A percentile compares a stretch with the other conserved stretches of the same genome.
phyloP scores from a whole-genome alignment of 257 asterid genomes.

The Catharanthus roseus region DNA sequence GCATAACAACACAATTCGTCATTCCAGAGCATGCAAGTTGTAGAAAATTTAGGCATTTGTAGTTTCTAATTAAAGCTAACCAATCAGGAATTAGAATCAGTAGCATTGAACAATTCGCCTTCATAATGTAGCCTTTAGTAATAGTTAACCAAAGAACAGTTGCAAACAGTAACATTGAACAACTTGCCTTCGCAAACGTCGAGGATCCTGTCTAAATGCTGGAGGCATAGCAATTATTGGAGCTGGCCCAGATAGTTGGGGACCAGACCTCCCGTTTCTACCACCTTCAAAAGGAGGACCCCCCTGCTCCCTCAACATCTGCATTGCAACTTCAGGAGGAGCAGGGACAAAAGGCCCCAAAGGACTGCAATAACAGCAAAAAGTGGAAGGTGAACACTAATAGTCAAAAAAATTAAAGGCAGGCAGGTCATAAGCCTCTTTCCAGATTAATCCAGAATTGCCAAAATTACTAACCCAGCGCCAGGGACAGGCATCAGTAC shows the following conservation, averaged over 20 bases:
- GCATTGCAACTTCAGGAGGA: conserved; percentile 99
- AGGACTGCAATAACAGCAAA: conserved; percentile 52
- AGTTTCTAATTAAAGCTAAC: too few species aligned
- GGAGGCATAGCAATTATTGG: conserved; percentile 84
- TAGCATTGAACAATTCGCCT: too few species aligned
- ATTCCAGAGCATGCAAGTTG: not conserved
- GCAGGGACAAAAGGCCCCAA: conserved; percentile 98
- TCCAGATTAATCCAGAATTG: not conserved
- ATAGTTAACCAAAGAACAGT: not conserved
- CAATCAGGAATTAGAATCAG: too few species aligned
- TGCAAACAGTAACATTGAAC: not conserved
- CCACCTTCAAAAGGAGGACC: conserved; percentile 93
- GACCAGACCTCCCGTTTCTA: conserved; percentile 67
- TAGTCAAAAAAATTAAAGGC: not conserved
- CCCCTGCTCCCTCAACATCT: conserved; percentile 90
- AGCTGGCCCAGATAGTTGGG: conserved; percentile 54
- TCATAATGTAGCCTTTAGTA: too few species aligned
- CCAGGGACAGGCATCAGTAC: conserved; percentile 99
- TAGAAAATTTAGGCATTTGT: not conserved
- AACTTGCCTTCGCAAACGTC: conserved; percentile 81
- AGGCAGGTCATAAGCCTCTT: not conserved
- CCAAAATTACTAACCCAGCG: conserved; percentile 66
- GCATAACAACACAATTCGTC: not conserved
- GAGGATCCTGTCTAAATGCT: conserved; percentile 82
- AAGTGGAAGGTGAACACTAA: not conserved